Base-by-base conservation (phyloP, 495 filamentous ascomycete genomes). In the Tetracladium setigerum region DNA sequence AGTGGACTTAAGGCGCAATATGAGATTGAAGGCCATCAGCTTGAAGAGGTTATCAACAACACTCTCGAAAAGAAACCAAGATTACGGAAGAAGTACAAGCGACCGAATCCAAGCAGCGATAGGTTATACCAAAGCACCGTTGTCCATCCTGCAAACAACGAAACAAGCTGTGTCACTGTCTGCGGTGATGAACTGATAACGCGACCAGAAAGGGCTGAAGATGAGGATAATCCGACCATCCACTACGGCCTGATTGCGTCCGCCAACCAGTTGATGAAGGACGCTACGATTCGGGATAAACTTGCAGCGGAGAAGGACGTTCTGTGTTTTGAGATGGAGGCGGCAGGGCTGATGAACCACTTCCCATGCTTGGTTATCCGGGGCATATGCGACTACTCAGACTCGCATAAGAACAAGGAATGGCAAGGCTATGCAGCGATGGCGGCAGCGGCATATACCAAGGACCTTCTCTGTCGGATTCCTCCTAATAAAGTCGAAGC, bases 281-380 rank as follows among this genome's bases (percentile, higher is more conserved):
- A 47, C 38, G 62, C 50, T 8, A 11, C 9, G 0, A 18, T 14
- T 0, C 48, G 62, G 14, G 52, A 62, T 19, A 18, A 27, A 1
- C 38, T 65, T 2, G 17, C 32, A 0, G 19, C 9, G 22, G 17
- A 49, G 30, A 36, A 41, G 22, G 43, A 45, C 35, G 50, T 71
- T 13, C 48, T 71, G 3, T 72, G 64, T 37, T 68, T 74, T 41
- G 69, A 73, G 41, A 75, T 71, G 64, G 70, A 76, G 48, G 62
- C 66, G 13, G 71, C 70, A n/a, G 69, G 69, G 9, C 31, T 74
- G 9, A 62, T 61, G 58, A 60, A 63, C 32, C 9, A 47, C 18
- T 63, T 70, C 40, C 63, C 54, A 2, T 68, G 64, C 35, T 38
- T 68, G 3, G 59, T 67, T 1, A 63, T 69, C 15, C 53, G 59